Base-by-base conservation (phyloP, 352 stramenopile species). In the Phytopythium cucurbitacearum region DNA sequence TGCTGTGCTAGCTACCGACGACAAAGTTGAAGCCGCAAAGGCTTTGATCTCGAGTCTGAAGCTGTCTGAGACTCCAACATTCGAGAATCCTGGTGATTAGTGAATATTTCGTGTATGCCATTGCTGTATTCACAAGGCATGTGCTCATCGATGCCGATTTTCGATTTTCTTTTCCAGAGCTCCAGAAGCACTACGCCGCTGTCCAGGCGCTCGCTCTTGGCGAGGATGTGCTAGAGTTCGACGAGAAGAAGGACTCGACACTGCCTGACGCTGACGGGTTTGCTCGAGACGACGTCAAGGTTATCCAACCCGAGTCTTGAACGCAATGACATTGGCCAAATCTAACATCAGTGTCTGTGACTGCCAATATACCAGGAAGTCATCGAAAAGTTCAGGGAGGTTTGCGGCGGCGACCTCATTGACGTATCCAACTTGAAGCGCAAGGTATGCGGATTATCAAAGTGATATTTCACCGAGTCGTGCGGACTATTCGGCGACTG, bases 151-250 rank as follows among this genome's bases (percentile, higher is more conserved):
- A 12, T 21, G 1, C 7, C 42, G 35, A 37, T 33, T 1, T 4
- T 46, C 40, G 7, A 51, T 37, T 7, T 58, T 37, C 51, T 28
- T 8, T 21, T 45, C 5, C 51, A 93, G 84, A 92, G 50, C 65
- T 94, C 32, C 84, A 94, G 62, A 94, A 94, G 47, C 84, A 94
- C 53, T 94, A 92, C 48, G 71, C 84, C 35, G 85, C 65, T 12
- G 74, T 92, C 15, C 84, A 94, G 60, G 84, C 81, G 28, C 71
- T 94, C 39, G 84, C 84, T 0, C 58, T 94, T 3, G 70, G 73
- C 1, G 81, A 94, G 60, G 80, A 91, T 36, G 64, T 75, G 41
- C 64, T 94, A 15, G 71, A 80, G 48, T 92, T 92, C 28, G 77
- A 94, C 55, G 80, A 94, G 45, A 69, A 59, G 33, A 83, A 88